Percentiles rank a stretch among this genome's conserved stretches.
Conservation (phyloP, 2,329 filamentous ascomycete species). For the Cladosporium austrohemisphaericum region DNA sequence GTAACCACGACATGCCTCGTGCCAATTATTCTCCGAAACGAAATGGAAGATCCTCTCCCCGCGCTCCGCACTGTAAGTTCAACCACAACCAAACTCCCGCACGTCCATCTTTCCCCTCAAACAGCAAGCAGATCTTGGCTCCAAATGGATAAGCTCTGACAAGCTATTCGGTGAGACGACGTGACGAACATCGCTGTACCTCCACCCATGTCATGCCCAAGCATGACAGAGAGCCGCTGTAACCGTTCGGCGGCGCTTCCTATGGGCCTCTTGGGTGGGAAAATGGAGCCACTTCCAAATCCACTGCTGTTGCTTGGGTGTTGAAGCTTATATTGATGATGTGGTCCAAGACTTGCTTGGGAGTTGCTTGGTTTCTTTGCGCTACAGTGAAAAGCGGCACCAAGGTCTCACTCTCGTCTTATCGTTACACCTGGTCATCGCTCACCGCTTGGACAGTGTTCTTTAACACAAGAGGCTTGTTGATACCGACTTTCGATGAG, state of each 20-base stretch:
- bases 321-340: background rate
- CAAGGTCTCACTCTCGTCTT: no score
- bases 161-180: background rate
- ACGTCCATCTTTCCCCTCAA: background rate
- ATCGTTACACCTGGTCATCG: background rate
- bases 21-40: no score
- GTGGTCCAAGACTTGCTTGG: background rate
- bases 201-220: background rate
- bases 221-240: background rate
- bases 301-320: no score
- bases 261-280: no score
- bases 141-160: background rate
- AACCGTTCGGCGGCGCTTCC: background rate
- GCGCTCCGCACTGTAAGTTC: no score
- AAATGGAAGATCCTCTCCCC: no score
- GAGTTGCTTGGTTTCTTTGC: background rate
- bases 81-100: background rate
- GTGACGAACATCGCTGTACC: no score
- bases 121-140: constrained; percentile 4
- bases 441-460: background rate
- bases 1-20: no score
- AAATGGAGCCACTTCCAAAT: no score
- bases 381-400: no score
- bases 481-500: background rate
- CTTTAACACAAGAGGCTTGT: no score